phyloP scores from a whole-genome alignment of 495 filamentous ascomycete genomes.

The Penicillium egyptiacum region DNA sequence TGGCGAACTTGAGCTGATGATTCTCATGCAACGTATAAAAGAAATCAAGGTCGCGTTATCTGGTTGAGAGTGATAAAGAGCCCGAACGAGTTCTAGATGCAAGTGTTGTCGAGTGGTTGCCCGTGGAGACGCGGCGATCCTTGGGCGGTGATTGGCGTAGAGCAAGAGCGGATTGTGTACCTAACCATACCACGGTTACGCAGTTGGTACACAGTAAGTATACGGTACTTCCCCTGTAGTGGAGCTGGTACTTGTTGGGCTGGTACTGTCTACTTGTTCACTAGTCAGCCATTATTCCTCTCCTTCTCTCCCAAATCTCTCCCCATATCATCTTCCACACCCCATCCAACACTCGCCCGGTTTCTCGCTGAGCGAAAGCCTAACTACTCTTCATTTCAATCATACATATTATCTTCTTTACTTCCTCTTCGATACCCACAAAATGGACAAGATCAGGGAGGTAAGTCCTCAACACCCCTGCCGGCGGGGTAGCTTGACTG shows the following conservation, averaged over 20 bases:
- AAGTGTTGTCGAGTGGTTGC: conserved; percentile 42
- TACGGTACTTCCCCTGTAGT: conserved; percentile 18
- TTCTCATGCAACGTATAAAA: conserved; percentile 26
- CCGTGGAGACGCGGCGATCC: conserved; percentile 48
- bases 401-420: conserved; percentile 34
- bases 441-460: conserved; percentile 73
- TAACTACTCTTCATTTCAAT: conserved; percentile 25
- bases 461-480: conserved; percentile 52
- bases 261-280: conserved; percentile 20
- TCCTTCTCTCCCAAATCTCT: conserved; percentile 36
- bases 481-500: conserved; percentile 49
- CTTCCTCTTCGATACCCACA: conserved; percentile 25
- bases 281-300: conserved; percentile 19
- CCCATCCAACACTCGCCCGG: conserved; percentile 29
- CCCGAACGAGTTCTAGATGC: conserved; percentile 29
- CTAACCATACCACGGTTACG: conserved; percentile 38
- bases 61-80: conserved; percentile 3
- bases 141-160: conserved; percentile 23
- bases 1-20: conserved; percentile 30
- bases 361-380: conserved; percentile 51
- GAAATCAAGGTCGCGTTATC: conserved; percentile 5
- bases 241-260: not conserved
- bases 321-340: conserved; percentile 21
- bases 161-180: conserved; percentile 28
- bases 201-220: conserved; percentile 18